phyloP scores from a whole-genome alignment of 2,329 filamentous ascomycete species.

The Calonectria multiphialidica region DNA sequence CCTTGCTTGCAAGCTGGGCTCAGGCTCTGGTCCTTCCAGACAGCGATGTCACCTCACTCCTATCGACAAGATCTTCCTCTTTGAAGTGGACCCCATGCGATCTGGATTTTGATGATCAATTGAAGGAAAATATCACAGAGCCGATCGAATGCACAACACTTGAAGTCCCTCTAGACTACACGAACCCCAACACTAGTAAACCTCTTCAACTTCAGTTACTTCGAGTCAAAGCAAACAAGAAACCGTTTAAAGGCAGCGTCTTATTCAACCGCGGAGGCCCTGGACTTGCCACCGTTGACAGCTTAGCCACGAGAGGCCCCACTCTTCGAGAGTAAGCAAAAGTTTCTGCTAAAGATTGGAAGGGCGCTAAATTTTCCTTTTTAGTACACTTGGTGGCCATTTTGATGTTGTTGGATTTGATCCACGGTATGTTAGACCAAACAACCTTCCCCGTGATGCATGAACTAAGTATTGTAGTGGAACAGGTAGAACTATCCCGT shows the following conservation, averaged over 20 bases:
- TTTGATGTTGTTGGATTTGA: constrained; percentile 32
- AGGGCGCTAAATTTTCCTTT: not conserved
- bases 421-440: constrained; percentile 29
- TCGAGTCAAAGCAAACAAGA: constrained; percentile 44
- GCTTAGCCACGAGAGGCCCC: not conserved
- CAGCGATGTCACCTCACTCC: no score
- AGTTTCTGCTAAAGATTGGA: not conserved
- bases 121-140: not conserved
- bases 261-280: constrained; percentile 55
- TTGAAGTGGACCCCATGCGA: constrained; percentile 16
- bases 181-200: constrained; percentile 35
- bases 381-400: constrained; percentile 28
- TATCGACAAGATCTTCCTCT: not conserved
- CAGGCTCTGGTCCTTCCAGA: not conserved
- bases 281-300: constrained; percentile 35
- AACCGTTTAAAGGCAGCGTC: constrained; percentile 51
- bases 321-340: constrained; percentile 15
- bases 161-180: constrained; percentile 55
- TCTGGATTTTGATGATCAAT: not conserved
- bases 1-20: not conserved
- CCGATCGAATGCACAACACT: constrained; percentile 49
- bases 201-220: constrained; percentile 49
- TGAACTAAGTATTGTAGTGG: constrained; percentile 10
- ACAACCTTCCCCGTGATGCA: fast-evolving
- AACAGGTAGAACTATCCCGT: constrained; percentile 34